These are phyloP conservation scores for Tolypocladium cylindrosporum DNA, from an alignment of 2,329 filamentous ascomycete genomes.

Conservation along the genomic window DNA sequence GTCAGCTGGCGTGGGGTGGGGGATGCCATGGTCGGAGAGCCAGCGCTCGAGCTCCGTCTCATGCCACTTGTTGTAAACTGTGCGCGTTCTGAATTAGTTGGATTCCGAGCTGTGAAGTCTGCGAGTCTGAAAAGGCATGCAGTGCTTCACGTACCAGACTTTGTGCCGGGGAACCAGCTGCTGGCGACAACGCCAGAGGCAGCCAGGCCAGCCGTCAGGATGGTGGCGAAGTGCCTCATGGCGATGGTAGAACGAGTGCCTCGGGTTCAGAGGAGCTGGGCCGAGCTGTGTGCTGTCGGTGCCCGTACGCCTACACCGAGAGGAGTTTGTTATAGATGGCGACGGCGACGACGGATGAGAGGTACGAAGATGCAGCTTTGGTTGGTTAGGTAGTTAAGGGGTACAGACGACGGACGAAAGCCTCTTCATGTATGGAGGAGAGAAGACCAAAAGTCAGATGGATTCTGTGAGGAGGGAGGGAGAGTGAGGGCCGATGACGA, in stretches of 20 bases:
- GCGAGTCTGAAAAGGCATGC: neutral
- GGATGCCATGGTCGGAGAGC: constrained; percentile 85
- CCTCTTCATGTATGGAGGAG: neutral
- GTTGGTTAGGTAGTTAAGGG: neutral
- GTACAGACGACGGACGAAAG: neutral
- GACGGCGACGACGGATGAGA: neutral
- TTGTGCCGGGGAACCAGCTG: constrained; percentile 68
- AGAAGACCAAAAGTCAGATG: neutral
- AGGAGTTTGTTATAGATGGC: neutral
- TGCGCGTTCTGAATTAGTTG: neutral
- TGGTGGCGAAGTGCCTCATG: constrained; percentile 70
- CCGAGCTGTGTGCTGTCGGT: neutral
- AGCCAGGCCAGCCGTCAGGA: constrained; percentile 63
- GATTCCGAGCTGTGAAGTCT: neutral
- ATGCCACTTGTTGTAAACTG: constrained; percentile 98
- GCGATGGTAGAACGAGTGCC: constrained; percentile 14
- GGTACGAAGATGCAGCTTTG: neutral
- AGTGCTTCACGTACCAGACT: constrained; percentile 54
- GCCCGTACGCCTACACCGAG: neutral
- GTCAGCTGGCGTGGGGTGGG: constrained; percentile 82
- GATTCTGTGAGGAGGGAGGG: neutral
- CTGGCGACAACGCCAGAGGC: constrained; percentile 61
- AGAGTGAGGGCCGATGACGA: neutral
- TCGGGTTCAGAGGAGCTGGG: neutral
- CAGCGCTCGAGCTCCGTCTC: constrained; percentile 95